Conservation (phyloP, 176 grass and related monocot genomes). For the Carex littledalei region DNA sequence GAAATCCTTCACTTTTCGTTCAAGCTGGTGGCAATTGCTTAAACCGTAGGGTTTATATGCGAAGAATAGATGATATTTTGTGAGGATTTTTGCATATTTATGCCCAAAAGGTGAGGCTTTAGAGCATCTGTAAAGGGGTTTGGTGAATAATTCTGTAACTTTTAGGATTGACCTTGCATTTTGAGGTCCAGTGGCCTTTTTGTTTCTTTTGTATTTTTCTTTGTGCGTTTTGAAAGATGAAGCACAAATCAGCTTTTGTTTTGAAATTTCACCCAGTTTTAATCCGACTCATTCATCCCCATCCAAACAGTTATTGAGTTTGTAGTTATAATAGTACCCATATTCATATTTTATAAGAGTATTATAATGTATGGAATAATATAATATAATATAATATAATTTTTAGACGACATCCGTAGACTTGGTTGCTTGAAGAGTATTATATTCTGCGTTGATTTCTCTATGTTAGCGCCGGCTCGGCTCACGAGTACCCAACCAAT, state of each 20-base stretch:
- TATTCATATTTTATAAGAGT: too few species aligned
- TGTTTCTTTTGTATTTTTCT: neutral
- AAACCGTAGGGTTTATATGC: neutral
- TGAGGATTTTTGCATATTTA: conserved; percentile 1
- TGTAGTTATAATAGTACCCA: too few species aligned
- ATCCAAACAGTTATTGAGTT: too few species aligned
- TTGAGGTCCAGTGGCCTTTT: neutral
- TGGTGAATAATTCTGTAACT: too few species aligned
- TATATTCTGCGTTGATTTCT: neutral
- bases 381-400: too few species aligned
- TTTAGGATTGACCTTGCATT: neutral
- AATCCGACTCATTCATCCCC: too few species aligned
- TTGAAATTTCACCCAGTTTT: too few species aligned
- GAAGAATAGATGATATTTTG: neutral
- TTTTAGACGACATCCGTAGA: too few species aligned
- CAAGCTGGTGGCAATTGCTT: neutral
- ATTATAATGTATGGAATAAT: too few species aligned
- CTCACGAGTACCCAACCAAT: neutral
- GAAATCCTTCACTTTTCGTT: neutral
- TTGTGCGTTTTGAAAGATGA: neutral
- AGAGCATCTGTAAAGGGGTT: neutral
- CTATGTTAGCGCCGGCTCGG: conserved; percentile 1
- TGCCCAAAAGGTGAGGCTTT: neutral
- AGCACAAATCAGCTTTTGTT: neutral
- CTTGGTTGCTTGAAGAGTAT: too few species aligned